Base-by-base conservation (phyloP, 768 basidiomycete species). In the button mushroom (Agaricus bisporus) region DNA sequence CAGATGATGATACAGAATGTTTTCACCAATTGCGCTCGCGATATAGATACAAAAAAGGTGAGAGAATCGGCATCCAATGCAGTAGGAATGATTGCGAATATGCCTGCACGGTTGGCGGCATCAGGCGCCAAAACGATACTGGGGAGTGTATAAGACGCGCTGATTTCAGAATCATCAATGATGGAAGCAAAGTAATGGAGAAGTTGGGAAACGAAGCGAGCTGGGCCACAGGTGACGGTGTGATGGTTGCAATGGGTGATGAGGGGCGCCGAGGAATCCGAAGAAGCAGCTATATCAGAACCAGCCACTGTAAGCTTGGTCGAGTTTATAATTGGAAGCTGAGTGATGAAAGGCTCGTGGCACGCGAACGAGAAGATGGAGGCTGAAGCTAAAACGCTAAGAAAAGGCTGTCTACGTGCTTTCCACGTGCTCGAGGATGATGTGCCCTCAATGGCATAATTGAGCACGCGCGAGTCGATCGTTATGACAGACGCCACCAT, bases 391-490 rank as follows among this genome's bases (percentile, higher is more conserved):
- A 66, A 63, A 15, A 75, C 73, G 56, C 79, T 76, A 35, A 59
- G 63, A 18, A 75, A 51, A 5, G 75, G 74, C 60, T 73, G 73
- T 22, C 69, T 64, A 6, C 65, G 65, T 14, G 69, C 67, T 29
- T 64, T 61, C 14, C 57, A 49, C 25, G 70, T 56, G 44, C 68
- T 69, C 20, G 68, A 56, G 11, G 65, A 64, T 10, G 69, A 47
- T 3, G 75, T 71, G 2, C 80, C 83, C 60, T 85, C 83, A 5
- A 82, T 82, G 41, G 78, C 71, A 58, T 85, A 85, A 15, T 82
- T 64, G 3, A 79, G 82, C 42, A 84, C 59, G 54, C 70, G 50
- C 39, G 71, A 22, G 14, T 43, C 32, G 35, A 51, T 10, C 17
- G 20, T 39, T 5, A 45, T 35, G 45, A 17, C 39, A 44, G 22